These are phyloP conservation scores for Uromyces viciae-fabae DNA, from an alignment of 1,284 basidiomycete species.

Conservation along the genomic window DNA sequence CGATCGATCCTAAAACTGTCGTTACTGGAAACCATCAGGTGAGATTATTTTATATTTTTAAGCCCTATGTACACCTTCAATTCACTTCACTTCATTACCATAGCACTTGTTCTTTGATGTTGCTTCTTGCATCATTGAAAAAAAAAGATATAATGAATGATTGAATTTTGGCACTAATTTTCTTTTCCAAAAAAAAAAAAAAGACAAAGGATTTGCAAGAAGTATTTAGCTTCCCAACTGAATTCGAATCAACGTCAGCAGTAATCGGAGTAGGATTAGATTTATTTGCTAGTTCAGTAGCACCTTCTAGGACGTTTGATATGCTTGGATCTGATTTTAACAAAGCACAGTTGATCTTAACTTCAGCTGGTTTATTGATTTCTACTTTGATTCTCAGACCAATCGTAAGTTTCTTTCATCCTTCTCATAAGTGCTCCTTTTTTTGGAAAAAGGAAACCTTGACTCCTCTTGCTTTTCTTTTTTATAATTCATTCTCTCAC, in stretches of 20 bases:
- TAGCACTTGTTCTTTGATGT: too few species aligned
- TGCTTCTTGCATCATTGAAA: too few species aligned
- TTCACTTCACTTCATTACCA: background rate
- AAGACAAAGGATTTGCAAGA: constrained; percentile 66
- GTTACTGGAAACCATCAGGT: constrained; percentile 76
- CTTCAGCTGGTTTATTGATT: constrained; percentile 67
- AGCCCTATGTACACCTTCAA: constrained; percentile 4
- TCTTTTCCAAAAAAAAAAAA: too few species aligned
- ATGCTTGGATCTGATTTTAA: constrained; percentile 88
- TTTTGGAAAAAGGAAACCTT: background rate
- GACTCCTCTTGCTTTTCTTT: background rate
- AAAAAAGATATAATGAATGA: too few species aligned
- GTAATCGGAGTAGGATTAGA: constrained; percentile 82
- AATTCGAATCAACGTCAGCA: constrained; percentile 87
- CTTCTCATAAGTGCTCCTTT: background rate
- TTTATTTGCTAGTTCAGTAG: constrained; percentile 74
- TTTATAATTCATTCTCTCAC: background rate
- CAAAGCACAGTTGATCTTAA: constrained; percentile 83
- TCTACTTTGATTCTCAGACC: constrained; percentile 70
- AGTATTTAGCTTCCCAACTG: constrained; percentile 72
- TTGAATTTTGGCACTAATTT: too few species aligned
- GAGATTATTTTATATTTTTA: constrained; percentile 45
- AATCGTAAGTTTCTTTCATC: constrained; percentile 43
- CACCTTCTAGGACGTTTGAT: constrained; percentile 87
- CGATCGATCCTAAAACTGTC: constrained; percentile 68